Percentiles rank a stretch among this genome's conserved stretches.
Conservation (phyloP, 192 early-diverging fungal genomes). For the Backusella westeae region DNA sequence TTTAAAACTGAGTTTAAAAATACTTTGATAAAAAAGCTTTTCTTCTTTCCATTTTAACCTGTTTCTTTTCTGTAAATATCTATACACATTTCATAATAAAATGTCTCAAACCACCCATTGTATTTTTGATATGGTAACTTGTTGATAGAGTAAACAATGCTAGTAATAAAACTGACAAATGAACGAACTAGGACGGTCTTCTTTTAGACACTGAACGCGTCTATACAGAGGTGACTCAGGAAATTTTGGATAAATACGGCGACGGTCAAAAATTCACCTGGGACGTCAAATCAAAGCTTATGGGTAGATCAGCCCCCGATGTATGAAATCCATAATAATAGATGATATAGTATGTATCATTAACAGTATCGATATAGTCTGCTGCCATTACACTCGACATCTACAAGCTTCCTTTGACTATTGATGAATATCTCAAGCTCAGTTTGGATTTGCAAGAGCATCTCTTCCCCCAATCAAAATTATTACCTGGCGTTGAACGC, state of each 20-base stretch:
- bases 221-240: constrained; percentile 85
- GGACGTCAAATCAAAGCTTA: constrained; percentile 70
- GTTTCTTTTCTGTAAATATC: background rate
- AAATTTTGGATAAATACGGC: constrained; percentile 74
- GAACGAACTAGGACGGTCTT: constrained; percentile 55
- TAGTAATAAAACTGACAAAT: background rate
- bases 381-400: constrained; percentile 67
- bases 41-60: background rate
- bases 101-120: constrained; percentile 54
- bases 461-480: constrained; percentile 59
- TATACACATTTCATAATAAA: background rate
- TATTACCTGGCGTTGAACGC: constrained; percentile 66
- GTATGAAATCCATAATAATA: constrained; percentile 20
- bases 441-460: constrained; percentile 49
- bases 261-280: constrained; percentile 58
- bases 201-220: constrained; percentile 86
- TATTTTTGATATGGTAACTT: constrained; percentile 71
- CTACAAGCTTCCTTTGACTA: constrained; percentile 66
- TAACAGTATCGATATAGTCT: constrained; percentile 27
- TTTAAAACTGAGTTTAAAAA: background rate
- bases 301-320: constrained; percentile 63
- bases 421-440: constrained; percentile 77
- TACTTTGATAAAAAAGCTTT: background rate
- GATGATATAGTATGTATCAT: background rate
- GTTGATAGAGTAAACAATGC: background rate